Evolutionary conservation across 1,284 basidiomycete species (phyloP).

Genomic region (Wolfiporia cocos): DNA sequence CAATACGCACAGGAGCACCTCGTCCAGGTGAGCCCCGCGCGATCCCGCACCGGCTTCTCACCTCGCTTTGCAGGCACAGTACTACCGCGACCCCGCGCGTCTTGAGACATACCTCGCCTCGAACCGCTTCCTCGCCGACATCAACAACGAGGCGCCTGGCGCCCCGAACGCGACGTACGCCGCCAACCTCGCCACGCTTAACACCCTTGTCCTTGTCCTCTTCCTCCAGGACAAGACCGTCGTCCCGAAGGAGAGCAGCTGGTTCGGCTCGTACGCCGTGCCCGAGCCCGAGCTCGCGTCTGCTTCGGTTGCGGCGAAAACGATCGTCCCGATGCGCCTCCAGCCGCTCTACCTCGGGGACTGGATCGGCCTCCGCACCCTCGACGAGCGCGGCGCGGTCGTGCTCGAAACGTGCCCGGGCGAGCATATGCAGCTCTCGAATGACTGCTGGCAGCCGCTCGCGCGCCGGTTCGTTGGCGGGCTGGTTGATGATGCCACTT

Average conservation of each 20-base stretch:
- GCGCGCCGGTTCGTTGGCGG: constrained; percentile 43
- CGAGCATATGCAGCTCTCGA: constrained; percentile 76
- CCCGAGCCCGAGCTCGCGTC: constrained; percentile 24
- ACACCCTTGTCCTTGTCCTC: constrained; percentile 58
- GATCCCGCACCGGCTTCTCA: too few relatives aligned
- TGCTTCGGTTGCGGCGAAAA: constrained; percentile 30
- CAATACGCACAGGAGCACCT: constrained; percentile 80
- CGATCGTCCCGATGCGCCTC: constrained; percentile 64
- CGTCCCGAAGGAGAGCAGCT: constrained; percentile 78
- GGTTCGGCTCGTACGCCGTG: constrained; percentile 69
- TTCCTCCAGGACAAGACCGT: constrained; percentile 74
- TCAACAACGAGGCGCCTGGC: constrained; percentile 67
- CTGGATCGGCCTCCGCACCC: constrained; percentile 78
- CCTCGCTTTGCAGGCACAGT: constrained; percentile 91
- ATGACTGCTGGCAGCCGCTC: constrained; percentile 52
- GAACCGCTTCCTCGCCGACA: constrained; percentile 67
- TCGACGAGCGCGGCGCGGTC: constrained; percentile 72
- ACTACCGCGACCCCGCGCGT: constrained; percentile 84
- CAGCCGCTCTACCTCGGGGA: constrained; percentile 83
- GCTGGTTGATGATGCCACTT: background rate
- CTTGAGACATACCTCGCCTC: constrained; percentile 64
- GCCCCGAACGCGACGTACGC: constrained; percentile 56
- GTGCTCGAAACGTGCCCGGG: constrained; percentile 67
- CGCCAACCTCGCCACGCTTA: constrained; percentile 49
- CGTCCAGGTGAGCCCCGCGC: constrained; percentile 56